A percentile compares a stretch with the other conserved stretches of the same genome.
Conservation (phyloP, 768 basidiomycete species). For the Leccinum arenicola region DNA sequence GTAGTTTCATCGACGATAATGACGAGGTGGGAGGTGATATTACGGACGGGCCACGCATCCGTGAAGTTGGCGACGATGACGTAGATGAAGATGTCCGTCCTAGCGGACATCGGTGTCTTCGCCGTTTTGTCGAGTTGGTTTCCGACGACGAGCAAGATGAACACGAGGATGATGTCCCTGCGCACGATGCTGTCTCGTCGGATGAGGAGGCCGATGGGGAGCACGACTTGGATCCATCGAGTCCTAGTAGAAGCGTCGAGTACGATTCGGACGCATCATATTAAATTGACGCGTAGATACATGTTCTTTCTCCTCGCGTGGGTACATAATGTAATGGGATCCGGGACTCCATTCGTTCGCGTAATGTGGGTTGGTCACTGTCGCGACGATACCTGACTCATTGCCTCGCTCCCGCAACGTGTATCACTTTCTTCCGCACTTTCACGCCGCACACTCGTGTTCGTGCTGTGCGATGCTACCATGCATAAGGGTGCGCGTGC, state of each 20-base stretch:
- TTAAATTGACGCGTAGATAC: conserved; percentile 7
- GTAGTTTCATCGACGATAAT: conserved; percentile 57
- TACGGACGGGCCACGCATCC: conserved; percentile 19
- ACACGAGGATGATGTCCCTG: neutral
- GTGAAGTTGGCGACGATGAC: conserved; percentile 20
- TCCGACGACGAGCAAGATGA: conserved; percentile 17
- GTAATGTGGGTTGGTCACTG: conserved; percentile 6
- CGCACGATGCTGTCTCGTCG: conserved; percentile 11
- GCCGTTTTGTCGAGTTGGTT: neutral
- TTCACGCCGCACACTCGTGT: conserved; percentile 34
- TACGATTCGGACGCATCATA: conserved; percentile 19
- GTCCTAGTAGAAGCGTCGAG: conserved; percentile 10
- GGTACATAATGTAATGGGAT: no score
- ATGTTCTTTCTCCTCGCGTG: neutral
- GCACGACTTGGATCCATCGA: neutral
- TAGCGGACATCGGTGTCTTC: neutral
- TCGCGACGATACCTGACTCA: conserved; percentile 4
- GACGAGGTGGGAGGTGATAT: conserved; percentile 21
- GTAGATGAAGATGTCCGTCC: conserved; percentile 8
- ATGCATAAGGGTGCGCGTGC: conserved; percentile 26
- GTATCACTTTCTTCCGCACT: conserved; percentile 16
- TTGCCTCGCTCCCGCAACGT: conserved; percentile 28
- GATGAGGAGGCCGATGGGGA: conserved; percentile 18
- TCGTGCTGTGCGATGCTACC: conserved; percentile 26
- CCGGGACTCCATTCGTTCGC: neutral